phyloP scores from a whole-genome alignment of 2,329 filamentous ascomycete genomes.

The Pseudogymnoascus sp. region DNA sequence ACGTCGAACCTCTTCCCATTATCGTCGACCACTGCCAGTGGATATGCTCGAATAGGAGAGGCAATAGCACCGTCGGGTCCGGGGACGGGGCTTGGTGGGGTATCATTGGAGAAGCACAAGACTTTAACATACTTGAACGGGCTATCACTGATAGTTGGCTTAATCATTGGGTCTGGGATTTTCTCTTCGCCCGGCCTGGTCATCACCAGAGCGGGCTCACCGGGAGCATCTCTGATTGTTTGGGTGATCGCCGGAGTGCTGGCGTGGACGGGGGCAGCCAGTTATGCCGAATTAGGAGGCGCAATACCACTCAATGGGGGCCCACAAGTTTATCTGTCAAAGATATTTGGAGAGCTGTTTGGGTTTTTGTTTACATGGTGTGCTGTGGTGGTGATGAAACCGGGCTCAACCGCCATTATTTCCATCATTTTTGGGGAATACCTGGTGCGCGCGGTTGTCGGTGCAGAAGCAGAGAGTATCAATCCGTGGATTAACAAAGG shows the following conservation, averaged over 20 bases:
- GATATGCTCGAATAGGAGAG: constrained; percentile 81
- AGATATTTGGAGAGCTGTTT: constrained; percentile 89
- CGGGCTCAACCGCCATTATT: constrained; percentile 87
- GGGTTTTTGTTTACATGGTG: constrained; percentile 97
- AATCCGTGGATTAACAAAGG: constrained; percentile 86
- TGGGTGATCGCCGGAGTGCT: constrained; percentile 88
- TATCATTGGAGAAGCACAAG: constrained; percentile 90
- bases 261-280: constrained; percentile 92
- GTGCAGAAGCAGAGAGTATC: constrained; percentile 73
- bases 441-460: constrained; percentile 77
- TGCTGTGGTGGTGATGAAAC: constrained; percentile 87
- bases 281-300: constrained; percentile 90
- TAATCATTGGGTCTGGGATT: constrained; percentile 95
- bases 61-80: constrained; percentile 54
- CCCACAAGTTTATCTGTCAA: constrained; percentile 85
- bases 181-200: constrained; percentile 93
- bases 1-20: constrained; percentile 88
- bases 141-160: constrained; percentile 77
- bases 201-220: constrained; percentile 83
- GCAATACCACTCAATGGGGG: constrained; percentile 95
- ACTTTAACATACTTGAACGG: constrained; percentile 93
- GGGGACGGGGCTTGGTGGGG: constrained; percentile 56
- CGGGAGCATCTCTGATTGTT: constrained; percentile 81
- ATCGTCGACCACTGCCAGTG: constrained; percentile 66
- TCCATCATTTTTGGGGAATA: constrained; percentile 98